Base-by-base conservation (phyloP, 345 rosid genomes). In the Gossypium sturtianum region DNA sequence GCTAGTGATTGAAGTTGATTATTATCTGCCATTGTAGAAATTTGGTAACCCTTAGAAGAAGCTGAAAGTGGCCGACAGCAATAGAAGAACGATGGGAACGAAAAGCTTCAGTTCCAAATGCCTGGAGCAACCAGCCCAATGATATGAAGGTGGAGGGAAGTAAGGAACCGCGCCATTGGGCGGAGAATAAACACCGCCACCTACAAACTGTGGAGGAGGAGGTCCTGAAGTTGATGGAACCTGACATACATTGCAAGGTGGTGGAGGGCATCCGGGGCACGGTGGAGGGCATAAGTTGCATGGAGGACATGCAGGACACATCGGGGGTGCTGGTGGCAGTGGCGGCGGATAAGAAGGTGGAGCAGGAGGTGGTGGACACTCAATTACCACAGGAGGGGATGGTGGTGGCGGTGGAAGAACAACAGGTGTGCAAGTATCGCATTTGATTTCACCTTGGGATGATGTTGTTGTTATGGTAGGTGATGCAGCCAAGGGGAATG, bases 391-490 rank as follows among this genome's bases (percentile, higher is more conserved):
- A 3, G 13, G 17, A 7, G 8, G 57, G 2, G 41, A 5, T 34
- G 84, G 77, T 16, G 85, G 84, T 0, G 82, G 81, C 4, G 79
- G 49, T 15, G 72, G 80, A 9, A 66, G 80, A 13, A 66, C 65
- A 17, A 38, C 25, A 0, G 84, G 82, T 9, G 74, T 78, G 74
- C 64, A 71, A 16, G 78, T 68, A 58, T 75, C 25, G 74, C 86
- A 83, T 72, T 61, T 76, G 7, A 70, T 38, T 71, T 63, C 43
- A 1, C 66, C 22, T 61, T 74, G 67, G 41, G 82, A 74, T 5
- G 57, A 34, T 13, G 69, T 57, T 8, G 74, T 48, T 34, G 60
- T 8, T 3, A 15, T 29, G 3, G 7, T 17, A 1, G 7, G 19
- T 38, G 61, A 34, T 11, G 63, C 20, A 44, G 52, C 38, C 2